A percentile compares a stretch with the other conserved stretches of the same genome.
Conservation (phyloP, 2,329 filamentous ascomycete species). For the Trichoderma arundinaceum region DNA sequence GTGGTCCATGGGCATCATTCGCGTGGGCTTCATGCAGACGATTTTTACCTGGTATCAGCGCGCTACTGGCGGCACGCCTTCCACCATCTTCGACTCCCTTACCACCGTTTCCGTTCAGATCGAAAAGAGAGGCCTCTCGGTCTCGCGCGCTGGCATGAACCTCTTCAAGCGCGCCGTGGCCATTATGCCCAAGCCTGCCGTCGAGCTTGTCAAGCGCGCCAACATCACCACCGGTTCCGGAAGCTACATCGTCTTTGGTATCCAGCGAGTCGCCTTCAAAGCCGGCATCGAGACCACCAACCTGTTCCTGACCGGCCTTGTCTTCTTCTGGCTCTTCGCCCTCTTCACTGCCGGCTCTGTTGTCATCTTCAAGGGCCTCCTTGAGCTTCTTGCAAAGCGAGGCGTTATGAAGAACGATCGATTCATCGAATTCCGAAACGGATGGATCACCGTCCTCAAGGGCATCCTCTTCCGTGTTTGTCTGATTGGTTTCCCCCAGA, state of each 20-base stretch:
- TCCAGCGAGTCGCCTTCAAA: conserved; percentile 86
- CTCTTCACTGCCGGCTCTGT: conserved; percentile 75
- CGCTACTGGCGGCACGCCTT: conserved; percentile 84
- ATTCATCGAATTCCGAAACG: conserved; percentile 91
- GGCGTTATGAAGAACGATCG: conserved; percentile 83
- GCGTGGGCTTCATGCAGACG: conserved; percentile 81
- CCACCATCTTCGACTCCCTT: conserved; percentile 76
- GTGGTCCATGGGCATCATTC: conserved; percentile 97
- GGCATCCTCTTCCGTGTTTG: conserved; percentile 91
- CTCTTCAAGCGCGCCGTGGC: conserved; percentile 62
- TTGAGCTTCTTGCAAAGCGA: conserved; percentile 75
- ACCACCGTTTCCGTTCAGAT: conserved; percentile 81
- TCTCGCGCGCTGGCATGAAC: conserved; percentile 47
- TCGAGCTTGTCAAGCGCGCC: conserved; percentile 56
- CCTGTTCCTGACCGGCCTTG: conserved; percentile 88
- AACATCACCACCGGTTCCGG: conserved; percentile 61
- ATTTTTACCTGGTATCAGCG: conserved; percentile 97
- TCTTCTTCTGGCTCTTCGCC: conserved; percentile 87
- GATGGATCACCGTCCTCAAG: conserved; percentile 90
- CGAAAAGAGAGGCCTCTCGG: conserved; percentile 62
- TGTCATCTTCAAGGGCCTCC: conserved; percentile 77
- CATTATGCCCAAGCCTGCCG: conserved; percentile 54
- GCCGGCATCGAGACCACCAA: conserved; percentile 87
- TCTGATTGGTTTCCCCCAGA: conserved; percentile 89
- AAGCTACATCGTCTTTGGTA: conserved; percentile 73